These are phyloP conservation scores for Ustulina deusta DNA, from an alignment of 2,329 filamentous ascomycete genomes.

Conservation along the genomic window DNA sequence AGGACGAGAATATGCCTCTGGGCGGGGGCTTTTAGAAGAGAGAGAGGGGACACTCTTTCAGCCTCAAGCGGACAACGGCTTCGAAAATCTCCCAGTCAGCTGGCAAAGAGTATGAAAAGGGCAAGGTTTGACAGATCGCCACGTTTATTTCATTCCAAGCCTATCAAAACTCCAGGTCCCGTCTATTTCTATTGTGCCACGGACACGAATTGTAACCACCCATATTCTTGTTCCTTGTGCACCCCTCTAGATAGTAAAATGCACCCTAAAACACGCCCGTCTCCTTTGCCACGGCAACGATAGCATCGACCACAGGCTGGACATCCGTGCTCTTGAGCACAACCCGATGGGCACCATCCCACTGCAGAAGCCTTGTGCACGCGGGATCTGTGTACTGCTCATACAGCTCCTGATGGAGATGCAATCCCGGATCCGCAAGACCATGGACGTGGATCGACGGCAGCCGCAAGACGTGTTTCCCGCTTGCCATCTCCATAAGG, in stretches of 20 bases:
- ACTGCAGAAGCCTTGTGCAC: conserved; percentile 71
- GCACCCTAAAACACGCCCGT: conserved; percentile 52
- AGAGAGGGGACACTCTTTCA: background rate
- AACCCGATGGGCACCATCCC: conserved; percentile 78
- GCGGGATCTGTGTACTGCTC: conserved; percentile 69
- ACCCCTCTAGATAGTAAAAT: conserved; percentile 9
- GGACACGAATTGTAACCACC: background rate
- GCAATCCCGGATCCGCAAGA: conserved; percentile 68
- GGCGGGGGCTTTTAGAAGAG: too few species aligned
- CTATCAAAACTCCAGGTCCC: conserved; percentile 11
- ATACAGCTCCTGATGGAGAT: conserved; percentile 67
- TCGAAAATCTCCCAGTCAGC: background rate
- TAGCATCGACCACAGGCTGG: conserved; percentile 63
- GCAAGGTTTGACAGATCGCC: background rate
- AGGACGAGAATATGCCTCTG: too few species aligned
- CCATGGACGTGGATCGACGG: conserved; percentile 79
- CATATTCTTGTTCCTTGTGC: background rate
- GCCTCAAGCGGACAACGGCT: background rate
- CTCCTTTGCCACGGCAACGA: conserved; percentile 63
- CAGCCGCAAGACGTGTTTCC: conserved; percentile 62
- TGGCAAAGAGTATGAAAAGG: background rate
- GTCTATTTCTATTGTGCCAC: conserved; percentile 11
- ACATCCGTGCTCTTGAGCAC: conserved; percentile 77
- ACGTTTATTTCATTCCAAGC: conserved; percentile 8
- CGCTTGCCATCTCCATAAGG: conserved; percentile 54